Percentiles rank a stretch among this genome's conserved stretches.
These are phyloP conservation scores for Stylosanthes scabra DNA, from an alignment of 331 rosid species.

Conservation along the genomic window DNA sequence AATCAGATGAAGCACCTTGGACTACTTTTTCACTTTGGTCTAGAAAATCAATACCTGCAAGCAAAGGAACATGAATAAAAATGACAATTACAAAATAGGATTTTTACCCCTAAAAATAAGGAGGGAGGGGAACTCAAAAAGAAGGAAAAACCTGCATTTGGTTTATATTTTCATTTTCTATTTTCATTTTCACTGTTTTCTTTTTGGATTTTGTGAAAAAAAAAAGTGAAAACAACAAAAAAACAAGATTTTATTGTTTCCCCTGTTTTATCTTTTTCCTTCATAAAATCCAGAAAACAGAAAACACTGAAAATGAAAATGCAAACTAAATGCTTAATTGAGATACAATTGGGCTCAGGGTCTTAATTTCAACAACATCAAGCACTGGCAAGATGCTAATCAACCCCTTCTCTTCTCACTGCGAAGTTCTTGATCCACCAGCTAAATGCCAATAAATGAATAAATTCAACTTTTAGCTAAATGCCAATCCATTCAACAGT, in stretches of 20 bases:
- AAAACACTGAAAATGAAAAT: no score
- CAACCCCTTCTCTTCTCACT: constrained; percentile 91
- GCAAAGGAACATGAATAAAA: constrained; percentile 31
- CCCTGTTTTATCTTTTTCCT: no score
- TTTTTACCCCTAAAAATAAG: no score
- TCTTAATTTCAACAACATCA: constrained; percentile 73
- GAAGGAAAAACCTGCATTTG: no score
- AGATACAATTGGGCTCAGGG: constrained; percentile 59
- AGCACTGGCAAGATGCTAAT: constrained; percentile 89
- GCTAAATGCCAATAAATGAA: constrained; percentile 42
- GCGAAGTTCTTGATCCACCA: constrained; percentile 98
- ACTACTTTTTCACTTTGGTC: constrained; percentile 65
- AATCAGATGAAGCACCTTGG: constrained; percentile 61
- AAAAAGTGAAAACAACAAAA: no score
- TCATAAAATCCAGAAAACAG: no score
- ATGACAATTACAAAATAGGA: not conserved
- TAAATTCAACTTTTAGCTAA: not conserved
- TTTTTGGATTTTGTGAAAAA: no score
- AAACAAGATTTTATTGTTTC: no score
- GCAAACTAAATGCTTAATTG: no score
- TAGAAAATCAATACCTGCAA: constrained; percentile 61
- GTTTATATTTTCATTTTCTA: no score
- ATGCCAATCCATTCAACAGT: not conserved
- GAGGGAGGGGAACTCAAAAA: no score
- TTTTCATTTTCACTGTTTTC: no score